Conservation (phyloP, 2,329 filamentous ascomycete genomes). For the Talaromyces sp. region DNA sequence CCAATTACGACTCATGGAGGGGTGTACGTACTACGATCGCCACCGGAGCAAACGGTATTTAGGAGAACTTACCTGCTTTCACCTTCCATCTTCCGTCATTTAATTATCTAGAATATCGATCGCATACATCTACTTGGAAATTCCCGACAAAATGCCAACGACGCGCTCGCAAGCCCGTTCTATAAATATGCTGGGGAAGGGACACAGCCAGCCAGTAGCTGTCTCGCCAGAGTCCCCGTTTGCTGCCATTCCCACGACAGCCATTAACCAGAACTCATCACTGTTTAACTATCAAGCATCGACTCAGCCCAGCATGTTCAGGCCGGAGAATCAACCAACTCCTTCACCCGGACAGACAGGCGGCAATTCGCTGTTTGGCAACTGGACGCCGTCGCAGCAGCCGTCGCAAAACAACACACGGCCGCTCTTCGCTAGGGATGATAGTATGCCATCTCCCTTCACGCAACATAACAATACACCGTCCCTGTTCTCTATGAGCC, state of each 20-base stretch:
- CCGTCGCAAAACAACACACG: background rate
- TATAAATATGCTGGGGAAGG: background rate
- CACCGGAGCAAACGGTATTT: background rate
- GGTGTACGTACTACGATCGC: background rate
- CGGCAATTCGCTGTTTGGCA: background rate
- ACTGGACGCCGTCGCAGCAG: background rate
- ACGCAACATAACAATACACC: background rate
- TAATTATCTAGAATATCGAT: background rate
- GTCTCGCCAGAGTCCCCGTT: background rate
- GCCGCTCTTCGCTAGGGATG: background rate
- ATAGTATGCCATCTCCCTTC: background rate
- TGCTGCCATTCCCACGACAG: background rate
- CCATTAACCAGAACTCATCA: background rate
- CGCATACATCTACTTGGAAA: background rate
- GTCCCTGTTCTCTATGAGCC: no score
- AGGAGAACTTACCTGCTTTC: background rate
- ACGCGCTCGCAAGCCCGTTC: background rate
- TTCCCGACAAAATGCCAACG: background rate
- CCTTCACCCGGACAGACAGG: background rate
- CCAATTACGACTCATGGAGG: background rate
- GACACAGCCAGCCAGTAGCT: background rate
- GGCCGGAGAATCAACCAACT: background rate
- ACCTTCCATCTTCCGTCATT: background rate
- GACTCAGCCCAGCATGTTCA: background rate
- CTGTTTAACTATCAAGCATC: background rate